Evolutionary conservation across 1,284 basidiomycete species (phyloP), one percentile per base, ranked within the genome.

Genomic region (Butyriboletus regius): DNA sequence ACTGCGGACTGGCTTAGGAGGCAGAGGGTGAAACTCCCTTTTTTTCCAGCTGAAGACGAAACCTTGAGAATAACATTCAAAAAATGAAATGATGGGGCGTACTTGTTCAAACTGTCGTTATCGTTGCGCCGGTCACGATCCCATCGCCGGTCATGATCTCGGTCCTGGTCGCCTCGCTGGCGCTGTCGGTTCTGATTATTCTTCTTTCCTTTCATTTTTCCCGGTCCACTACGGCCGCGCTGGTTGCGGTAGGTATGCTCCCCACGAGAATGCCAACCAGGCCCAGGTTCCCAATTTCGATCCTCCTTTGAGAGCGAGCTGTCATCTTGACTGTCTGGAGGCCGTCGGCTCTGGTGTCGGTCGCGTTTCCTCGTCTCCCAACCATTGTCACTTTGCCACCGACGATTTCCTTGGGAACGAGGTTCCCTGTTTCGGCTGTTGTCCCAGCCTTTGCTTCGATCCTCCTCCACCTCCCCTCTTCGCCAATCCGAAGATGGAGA

Each of bases 101-200:
- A 88, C 85, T 88, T 88, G 67, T 88, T 88, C 53, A 81, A 64
- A 57, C 75, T 77, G 18, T 75, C 74, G 50, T 84, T 83, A 49
- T 85, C 82, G 40, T 72, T 73, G 49, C 77, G 74, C 75, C 82
- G 80, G 59, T 83, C 83, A 42, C 79, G 74, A 55, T 75, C 75
- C 56, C 72, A 71, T 46, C 71, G 68, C 18, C 71, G 65, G 50
- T 68, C 69, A 53, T 71, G 66, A 39, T 73, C 67, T 40, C 66
- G 61, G 36, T 68, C 64, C 39, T 6, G 60, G 46, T 66, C 63
- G 45, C 76, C 72, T 76, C 81, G 81, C 57, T 83, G 83, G 44
- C 81, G 74, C 54, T 71, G 75, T 48, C 72, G 71, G 50, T 69
- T 70, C 48, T 72, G 67, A 50, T 63, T 69, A 39, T 63, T 67